Conservation (phyloP, 176 grass and related monocot genomes). For the maize (Zea mays) region Zm-B73-REFERENCE-NAM-5.0 NC_050099.1:243451001-243451500, state of each 20-base stretch:
- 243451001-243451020: constrained; percentile 24
- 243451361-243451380: neutral
- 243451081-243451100: constrained; percentile 16
- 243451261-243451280: neutral
- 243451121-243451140: neutral
- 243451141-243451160: no score
- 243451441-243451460: neutral
- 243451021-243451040: neutral
- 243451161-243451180: no score
- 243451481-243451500: no score
- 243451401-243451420: neutral
- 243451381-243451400: neutral
- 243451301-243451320: neutral
- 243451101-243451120: neutral
- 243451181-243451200: neutral
- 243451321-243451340: neutral
- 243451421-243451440: neutral
- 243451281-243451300: neutral
- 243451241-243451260: neutral
- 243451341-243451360: neutral
- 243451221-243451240: neutral
- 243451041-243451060: constrained; percentile 23
- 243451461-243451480: no score
- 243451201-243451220: neutral
- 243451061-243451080: constrained; percentile 1